Evolutionary conservation across 768 basidiomycete species (phyloP).

Genomic region (Pleurotus sapidus): DNA sequence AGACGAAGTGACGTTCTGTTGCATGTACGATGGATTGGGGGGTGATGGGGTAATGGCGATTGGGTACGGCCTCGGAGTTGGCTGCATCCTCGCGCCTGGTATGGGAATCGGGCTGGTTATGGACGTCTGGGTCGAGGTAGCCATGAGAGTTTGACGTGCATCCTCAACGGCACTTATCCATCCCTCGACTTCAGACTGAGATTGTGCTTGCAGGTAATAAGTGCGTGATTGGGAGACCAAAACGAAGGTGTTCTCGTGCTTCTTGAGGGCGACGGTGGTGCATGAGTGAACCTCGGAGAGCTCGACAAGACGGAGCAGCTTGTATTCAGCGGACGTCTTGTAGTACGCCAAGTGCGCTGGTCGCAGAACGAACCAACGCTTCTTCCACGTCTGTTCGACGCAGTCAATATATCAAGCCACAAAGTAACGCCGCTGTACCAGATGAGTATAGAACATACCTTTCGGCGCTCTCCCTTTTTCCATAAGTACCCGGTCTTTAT

Average conservation of each 20-base stretch:
- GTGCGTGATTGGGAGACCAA: conserved; percentile 89
- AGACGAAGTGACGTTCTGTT: conserved; percentile 62
- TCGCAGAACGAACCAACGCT: conserved; percentile 96
- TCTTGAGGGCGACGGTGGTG: conserved; percentile 84
- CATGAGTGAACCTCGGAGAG: conserved; percentile 88
- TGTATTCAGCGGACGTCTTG: conserved; percentile 93
- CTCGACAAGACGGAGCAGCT: conserved; percentile 85
- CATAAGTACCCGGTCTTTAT: conserved; percentile 92
- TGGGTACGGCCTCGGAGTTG: conserved; percentile 21
- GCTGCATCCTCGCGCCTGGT: conserved; percentile 30
- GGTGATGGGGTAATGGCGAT: conserved; percentile 47
- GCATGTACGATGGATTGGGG: conserved; percentile 34
- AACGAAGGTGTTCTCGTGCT: conserved; percentile 85
- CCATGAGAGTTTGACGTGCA: conserved; percentile 61
- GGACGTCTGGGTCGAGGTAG: conserved; percentile 59
- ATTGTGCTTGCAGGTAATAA: conserved; percentile 84
- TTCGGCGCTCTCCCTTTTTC: conserved; percentile 97
- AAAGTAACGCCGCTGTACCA: no score
- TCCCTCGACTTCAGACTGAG: conserved; percentile 64
- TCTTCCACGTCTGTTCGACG: conserved; percentile 89
- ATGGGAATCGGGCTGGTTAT: conserved; percentile 53
- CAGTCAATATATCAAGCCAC: no score
- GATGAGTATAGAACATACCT: conserved; percentile 51
- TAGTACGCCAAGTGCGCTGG: conserved; percentile 94
- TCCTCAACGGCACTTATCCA: conserved; percentile 88